phyloP scores from a whole-genome alignment of 768 basidiomycete genomes.

The Xerocomellus amylosporus region DNA sequence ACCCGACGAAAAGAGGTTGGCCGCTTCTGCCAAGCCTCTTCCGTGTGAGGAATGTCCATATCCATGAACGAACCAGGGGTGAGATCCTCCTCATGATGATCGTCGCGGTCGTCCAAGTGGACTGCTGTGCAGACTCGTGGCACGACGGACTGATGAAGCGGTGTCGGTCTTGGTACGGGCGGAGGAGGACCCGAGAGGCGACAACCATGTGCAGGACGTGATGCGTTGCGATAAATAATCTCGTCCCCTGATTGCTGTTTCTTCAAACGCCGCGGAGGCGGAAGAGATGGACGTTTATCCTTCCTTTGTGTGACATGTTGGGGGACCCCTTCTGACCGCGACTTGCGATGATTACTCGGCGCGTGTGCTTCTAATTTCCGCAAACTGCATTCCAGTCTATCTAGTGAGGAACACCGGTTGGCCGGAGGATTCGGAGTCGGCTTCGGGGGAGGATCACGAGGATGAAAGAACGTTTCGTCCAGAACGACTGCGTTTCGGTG shows the following conservation, averaged over 20 bases:
- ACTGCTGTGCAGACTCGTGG: neutral
- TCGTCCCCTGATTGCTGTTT: conserved; percentile 12
- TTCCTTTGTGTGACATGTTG: neutral
- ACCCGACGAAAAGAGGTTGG: conserved; percentile 12
- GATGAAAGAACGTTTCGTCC: conserved; percentile 13
- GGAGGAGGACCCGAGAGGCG: conserved; percentile 8
- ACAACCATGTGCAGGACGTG: neutral
- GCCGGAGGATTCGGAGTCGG: conserved; percentile 9
- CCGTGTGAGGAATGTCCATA: conserved; percentile 27
- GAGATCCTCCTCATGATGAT: neutral
- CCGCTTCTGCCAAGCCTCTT: conserved; percentile 6
- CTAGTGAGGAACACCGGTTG: conserved; percentile 30
- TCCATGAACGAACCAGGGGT: conserved; percentile 32
- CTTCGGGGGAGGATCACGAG: conserved; percentile 21
- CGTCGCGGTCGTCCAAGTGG: neutral
- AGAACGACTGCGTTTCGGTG: conserved; percentile 1
- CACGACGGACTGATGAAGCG: neutral
- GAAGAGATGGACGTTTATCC: conserved; percentile 23
- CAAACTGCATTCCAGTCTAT: conserved; percentile 35
- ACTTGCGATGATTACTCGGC: conserved; percentile 25
- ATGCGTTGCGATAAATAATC: neutral
- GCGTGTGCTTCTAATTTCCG: conserved; percentile 32
- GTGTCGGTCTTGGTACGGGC: conserved; percentile 1
- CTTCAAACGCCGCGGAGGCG: conserved; percentile 12
- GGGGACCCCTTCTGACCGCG: conserved; percentile 14